Evolutionary conservation across 257 asterid species (phyloP).

Genomic region (Echites panduratus): DNA sequence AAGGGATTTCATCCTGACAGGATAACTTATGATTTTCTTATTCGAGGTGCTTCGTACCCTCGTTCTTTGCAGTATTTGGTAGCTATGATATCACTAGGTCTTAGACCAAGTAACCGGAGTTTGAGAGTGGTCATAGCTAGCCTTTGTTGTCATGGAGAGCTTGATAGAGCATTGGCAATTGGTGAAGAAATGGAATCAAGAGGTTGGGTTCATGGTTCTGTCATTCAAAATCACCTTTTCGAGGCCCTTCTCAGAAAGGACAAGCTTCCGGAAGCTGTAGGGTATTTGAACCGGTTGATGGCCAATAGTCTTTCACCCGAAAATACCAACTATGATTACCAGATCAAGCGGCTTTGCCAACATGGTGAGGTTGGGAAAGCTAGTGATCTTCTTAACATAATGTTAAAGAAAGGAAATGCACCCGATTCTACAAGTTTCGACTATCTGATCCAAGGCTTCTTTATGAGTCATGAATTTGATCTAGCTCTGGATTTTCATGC

Average conservation of each 20-base stretch:
- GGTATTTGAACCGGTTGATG: conserved; percentile 46
- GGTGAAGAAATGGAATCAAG: conserved; percentile 61
- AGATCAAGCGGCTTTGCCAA: conserved; percentile 57
- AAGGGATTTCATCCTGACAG: conserved; percentile 46
- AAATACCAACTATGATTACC: conserved; percentile 38
- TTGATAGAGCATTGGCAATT: conserved; percentile 47
- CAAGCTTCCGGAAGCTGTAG: conserved; percentile 40
- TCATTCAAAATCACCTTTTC: conserved; percentile 43
- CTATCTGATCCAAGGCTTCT: conserved; percentile 44
- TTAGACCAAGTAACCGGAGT: conserved; percentile 57
- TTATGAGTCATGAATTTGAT: conserved; percentile 31
- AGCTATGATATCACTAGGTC: conserved; percentile 48
- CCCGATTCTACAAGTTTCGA: conserved; percentile 59
- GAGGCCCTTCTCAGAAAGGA: conserved; percentile 35
- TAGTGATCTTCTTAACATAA: conserved; percentile 49
- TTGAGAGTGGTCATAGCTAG: conserved; percentile 39
- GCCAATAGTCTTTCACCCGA: conserved; percentile 35
- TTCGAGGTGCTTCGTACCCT: conserved; percentile 42
- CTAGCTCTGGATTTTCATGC: conserved; percentile 53
- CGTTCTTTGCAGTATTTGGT: conserved; percentile 36
- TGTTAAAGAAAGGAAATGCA: conserved; percentile 44
- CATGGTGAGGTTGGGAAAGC: conserved; percentile 51
- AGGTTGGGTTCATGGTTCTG: conserved; percentile 54
- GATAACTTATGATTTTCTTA: conserved; percentile 41
- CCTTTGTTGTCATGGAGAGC: conserved; percentile 38